Evolutionary conservation across 768 basidiomycete genomes (phyloP), one percentile per base, ranked within the genome.

Genomic region (Leccinum subgranulosum): DNA sequence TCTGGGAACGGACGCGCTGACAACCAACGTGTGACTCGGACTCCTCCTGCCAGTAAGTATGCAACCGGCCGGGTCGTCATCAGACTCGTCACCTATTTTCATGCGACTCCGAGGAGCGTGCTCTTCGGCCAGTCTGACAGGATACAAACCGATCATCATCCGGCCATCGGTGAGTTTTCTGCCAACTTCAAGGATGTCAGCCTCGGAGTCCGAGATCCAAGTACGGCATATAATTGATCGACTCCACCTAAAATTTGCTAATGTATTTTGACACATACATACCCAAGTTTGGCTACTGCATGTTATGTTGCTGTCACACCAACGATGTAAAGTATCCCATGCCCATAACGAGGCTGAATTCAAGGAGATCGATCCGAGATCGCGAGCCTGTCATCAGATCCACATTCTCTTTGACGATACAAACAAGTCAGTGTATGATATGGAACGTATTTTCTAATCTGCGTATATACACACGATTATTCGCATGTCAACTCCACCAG

Each of bases 341-440:
- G n/a, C n/a, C 33, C 45, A n/a, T 33, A 5, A 6, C 23, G 33
- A 60, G 51, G 43, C 49, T 61, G 46, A 61, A 62, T 11, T 51
- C 60, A n/a, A 62, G 61, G 36, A 63, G 23, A 43, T 25, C 56
- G 29, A 58, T 63, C 48, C 25, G 51, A 25, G 61, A 63, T 58
- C 36, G n/a, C 33, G 51, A 57, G 17, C 56, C n/a, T n/a, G 21
- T 23, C 14, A 59, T 59, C 17, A 49, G 54, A 28, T 28, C 55
- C 17, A 49, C 51, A 28, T 28, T 61, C 31, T 59, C 28, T 19
- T 60, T n/a, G 17, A 39, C 59, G 17, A 51, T 60, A 43, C 28
- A 49, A 0, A 49, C 29, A 31, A 34, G 29, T 36, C 54, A 54
- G 49, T 28, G 33, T 10, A 58, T 49, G 15, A 23, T 23, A 23